Base-by-base conservation (phyloP, 2,329 filamentous ascomycete species). In the Lecanicillium sp. region DNA sequence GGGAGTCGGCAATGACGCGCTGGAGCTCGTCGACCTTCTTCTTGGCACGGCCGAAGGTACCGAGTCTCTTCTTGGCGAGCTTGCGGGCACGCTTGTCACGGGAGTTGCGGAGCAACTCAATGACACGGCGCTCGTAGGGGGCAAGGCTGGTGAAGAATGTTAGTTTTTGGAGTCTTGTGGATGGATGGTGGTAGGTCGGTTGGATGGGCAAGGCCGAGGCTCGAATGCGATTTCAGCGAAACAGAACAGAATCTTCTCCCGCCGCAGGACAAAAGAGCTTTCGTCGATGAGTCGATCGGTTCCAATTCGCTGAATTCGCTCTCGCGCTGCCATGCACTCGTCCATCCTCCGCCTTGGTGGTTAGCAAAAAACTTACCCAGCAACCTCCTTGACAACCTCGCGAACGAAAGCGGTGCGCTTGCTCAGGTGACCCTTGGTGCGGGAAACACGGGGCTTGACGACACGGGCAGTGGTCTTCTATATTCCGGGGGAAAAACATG, bases 31-130 rank as follows among this genome's bases (percentile, higher is more conserved):
- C 92, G 57, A 98, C 92, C 90, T 98, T 98, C 68, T 79, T 83
- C 90, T 98, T 98, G 64, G 90, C 90, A 70, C 92, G 90, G 64
- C 87, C 86, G 72, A 97, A 97, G 59, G 92, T 97, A 68, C 92
- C 92, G 77, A 98, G 89, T 71, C 90, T 83, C 86, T 94, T 96
- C 89, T 97, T 97, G 62, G 90, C 90, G 63, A 96, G 86, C 84
- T 96, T 96, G 59, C 90, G 81, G 62, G 90, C 90, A 72, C 90
- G 87, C 87, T 97, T 97, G 74, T 98, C 92, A 78, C 94, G 94
- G 77, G 79, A 84, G 85, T 98, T 98, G 62, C 92, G 87, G 72
- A 98, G 84, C 66, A 98, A 77, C 81, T 98, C 92, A 66, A 98
- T 94, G 58, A 98, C 87, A 65, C 92, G 88, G 71, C 92, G 90